A percentile compares a stretch with the other conserved stretches of the same genome.
phyloP scores from a whole-genome alignment of 2,329 filamentous ascomycete genomes.

The Macrophomina pseudophaseolina region DNA sequence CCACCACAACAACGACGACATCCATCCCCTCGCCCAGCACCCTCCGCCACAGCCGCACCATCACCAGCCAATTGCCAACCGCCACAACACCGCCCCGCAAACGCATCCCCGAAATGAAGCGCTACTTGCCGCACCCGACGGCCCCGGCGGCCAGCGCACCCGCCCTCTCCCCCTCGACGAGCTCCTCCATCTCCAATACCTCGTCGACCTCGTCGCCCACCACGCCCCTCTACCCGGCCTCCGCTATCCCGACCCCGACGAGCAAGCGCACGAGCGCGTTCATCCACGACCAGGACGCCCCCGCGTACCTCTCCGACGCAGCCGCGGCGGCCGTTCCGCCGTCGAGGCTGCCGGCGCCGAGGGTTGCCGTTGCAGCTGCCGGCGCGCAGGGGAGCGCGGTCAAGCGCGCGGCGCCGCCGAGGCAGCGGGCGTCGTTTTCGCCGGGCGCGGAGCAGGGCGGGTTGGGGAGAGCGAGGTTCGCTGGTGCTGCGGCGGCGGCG shows the following conservation, averaged over 20 bases:
- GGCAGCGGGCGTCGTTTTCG: too few species aligned
- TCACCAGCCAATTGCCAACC: background rate
- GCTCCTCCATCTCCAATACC: background rate
- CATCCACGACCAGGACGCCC: background rate
- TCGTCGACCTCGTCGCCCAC: background rate
- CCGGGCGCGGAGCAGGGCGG: background rate
- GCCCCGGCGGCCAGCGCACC: background rate
- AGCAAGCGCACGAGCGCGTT: background rate
- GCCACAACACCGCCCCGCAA: background rate
- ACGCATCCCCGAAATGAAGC: constrained; percentile 1
- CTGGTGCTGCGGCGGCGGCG: too few species aligned
- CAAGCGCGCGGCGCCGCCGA: too few species aligned
- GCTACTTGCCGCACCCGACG: background rate
- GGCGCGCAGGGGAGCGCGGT: too few species aligned
- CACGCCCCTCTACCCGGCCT: background rate
- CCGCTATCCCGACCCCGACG: background rate
- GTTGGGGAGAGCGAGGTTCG: background rate
- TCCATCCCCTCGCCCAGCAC: background rate
- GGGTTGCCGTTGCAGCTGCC: too few species aligned
- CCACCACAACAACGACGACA: too few species aligned
- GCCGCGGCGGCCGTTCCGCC: background rate
- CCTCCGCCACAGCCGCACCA: background rate
- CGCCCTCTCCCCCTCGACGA: background rate
- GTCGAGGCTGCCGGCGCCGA: background rate
- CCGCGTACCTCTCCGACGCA: background rate